Base-by-base conservation (phyloP, 139 green algal species). In the Diplosphaera chodatii region DNA sequence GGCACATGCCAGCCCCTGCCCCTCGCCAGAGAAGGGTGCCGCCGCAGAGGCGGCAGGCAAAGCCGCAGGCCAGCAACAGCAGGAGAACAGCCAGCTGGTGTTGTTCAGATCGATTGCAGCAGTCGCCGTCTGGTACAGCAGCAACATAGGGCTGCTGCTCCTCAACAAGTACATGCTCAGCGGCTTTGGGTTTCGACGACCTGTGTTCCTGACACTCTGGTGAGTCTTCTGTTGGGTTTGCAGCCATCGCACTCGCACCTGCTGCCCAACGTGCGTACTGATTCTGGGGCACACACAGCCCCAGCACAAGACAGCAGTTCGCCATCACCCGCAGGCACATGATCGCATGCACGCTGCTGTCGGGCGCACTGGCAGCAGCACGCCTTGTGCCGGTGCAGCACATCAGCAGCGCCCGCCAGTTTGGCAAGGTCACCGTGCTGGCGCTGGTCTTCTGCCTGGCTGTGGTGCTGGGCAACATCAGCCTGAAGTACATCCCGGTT, bases 91-190 rank as follows among this genome's bases (percentile, higher is more conserved):
- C 27, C 59, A 22, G 6, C n/a, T 31, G 27, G 5, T 13, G 21
- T 32, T 21, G 4, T 10, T 65, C 25, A 65, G 13, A 32, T 65
- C 59, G 3, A n/a, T 18, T 2, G 25, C 32, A 4, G 48, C 48
- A 3, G 21, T 65, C 4, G 59, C 21, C 25, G 59, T 32, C 25
- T 65, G 93, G 93, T 98, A 98, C 75, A 66, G 41, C 25, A 84
- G 70, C 66, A 98, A 98, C 73, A 97, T 98, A 22, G 84, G 90
- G 1, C 90, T 98, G 27, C 64, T 98, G 32, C 78, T 98, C 8
- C 73, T 97, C 6, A 98, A 98, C 82, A 98, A 98, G 75, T 94
- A 87, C 64, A 76, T 98, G 20, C 83, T 98, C 0, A 87, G 74
- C 40, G 87, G 81, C 64, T 91, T 81, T 31, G 78, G 74, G 0